phyloP scores from a whole-genome alignment of 805 yeast genomes.

The Lipomyces sp. region DNA sequence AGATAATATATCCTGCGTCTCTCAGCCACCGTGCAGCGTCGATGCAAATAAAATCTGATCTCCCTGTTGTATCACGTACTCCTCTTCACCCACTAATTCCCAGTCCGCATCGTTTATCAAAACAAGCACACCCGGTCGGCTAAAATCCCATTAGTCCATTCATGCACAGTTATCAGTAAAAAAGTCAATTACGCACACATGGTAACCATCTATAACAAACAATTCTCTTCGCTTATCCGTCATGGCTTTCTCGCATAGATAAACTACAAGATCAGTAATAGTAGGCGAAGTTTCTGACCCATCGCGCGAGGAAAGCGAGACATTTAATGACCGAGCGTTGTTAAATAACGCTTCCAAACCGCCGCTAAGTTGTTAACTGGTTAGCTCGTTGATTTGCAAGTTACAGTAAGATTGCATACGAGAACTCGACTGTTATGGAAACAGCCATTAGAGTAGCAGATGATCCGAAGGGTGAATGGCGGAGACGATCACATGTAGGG shows the following conservation, averaged over 20 bases:
- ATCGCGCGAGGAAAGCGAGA: conserved; percentile 47
- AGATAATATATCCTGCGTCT: conserved; percentile 20
- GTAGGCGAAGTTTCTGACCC: conserved; percentile 50
- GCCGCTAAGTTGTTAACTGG: conserved; percentile 52
- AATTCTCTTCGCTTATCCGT: conserved; percentile 67
- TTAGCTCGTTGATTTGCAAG: conserved; percentile 4
- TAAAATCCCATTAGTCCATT: background rate
- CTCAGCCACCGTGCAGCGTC: conserved; percentile 89
- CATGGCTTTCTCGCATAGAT: conserved; percentile 56
- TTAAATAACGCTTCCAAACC: conserved; percentile 83
- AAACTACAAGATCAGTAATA: conserved; percentile 58
- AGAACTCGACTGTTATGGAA: conserved; percentile 25
- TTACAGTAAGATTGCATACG: conserved; percentile 13
- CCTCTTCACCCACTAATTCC: conserved; percentile 92
- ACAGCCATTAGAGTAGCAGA: conserved; percentile 7
- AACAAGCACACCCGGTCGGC: conserved; percentile 81
- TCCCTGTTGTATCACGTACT: conserved; percentile 71
- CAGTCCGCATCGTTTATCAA: conserved; percentile 93
- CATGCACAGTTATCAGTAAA: background rate
- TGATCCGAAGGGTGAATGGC: background rate
- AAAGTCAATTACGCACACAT: conserved; percentile 49
- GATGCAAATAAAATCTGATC: conserved; percentile 88
- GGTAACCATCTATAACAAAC: conserved; percentile 73
- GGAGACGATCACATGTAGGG: too few species aligned
- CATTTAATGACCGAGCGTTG: conserved; percentile 58